A percentile compares a stretch with the other conserved stretches of the same genome.
phyloP scores from a whole-genome alignment of 1,139 yeast genomes.

The Diutina mesorugosa region DNA sequence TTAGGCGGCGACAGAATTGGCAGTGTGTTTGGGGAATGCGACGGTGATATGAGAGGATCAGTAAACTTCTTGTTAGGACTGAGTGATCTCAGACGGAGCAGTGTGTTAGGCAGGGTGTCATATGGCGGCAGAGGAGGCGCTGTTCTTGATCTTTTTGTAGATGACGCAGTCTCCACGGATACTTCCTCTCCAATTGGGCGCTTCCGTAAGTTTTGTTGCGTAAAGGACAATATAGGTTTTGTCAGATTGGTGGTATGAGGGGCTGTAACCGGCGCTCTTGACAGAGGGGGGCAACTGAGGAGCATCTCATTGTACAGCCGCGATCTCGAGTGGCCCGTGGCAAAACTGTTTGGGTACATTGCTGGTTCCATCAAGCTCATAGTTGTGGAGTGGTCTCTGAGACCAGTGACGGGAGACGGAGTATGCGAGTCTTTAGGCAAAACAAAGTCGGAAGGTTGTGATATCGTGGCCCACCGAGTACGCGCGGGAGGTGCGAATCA shows the following conservation, averaged over 20 bases:
- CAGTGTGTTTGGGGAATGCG: constrained; percentile 17
- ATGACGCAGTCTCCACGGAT: constrained; percentile 5
- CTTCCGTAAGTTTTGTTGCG: constrained; percentile 9
- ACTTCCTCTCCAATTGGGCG: constrained; percentile 15
- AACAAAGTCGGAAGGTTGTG: not conserved
- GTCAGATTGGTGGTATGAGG: not conserved
- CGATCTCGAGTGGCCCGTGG: constrained; percentile 1
- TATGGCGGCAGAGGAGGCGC: constrained; percentile 34
- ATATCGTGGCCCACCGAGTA: not conserved
- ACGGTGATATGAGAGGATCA: constrained; percentile 17
- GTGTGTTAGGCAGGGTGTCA: constrained; percentile 14
- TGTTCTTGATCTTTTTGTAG: constrained; percentile 29
- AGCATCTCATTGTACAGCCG: not conserved
- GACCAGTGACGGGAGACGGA: not conserved
- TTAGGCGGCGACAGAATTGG: constrained; percentile 11
- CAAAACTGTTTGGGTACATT: not conserved
- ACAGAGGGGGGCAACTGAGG: not conserved
- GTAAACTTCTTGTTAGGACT: constrained; percentile 17
- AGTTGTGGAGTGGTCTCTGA: not conserved
- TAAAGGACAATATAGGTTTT: not conserved
- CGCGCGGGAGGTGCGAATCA: not conserved
- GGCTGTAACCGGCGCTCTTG: not conserved
- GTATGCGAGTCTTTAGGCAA: not conserved
- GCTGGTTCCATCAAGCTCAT: constrained; percentile 2
- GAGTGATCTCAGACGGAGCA: constrained; percentile 19